Conservation (phyloP, 441 rosid species). For the Raphanus hybrid region DNA sequence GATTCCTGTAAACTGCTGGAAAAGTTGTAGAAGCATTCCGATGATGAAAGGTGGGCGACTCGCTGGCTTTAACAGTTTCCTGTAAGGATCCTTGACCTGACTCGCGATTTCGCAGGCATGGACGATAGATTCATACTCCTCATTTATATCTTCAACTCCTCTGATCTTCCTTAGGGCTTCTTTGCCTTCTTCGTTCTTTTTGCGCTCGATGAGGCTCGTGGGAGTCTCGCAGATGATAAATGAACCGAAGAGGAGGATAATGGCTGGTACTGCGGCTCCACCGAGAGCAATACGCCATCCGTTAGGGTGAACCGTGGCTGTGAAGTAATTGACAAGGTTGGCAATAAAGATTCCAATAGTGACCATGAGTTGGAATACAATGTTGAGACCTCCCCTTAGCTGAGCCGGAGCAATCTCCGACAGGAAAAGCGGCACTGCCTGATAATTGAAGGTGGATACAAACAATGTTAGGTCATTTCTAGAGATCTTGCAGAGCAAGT, state of each 20-base stretch:
- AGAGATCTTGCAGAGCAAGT: not conserved
- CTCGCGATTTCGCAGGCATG: slow-evolving; percentile 54
- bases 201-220: slow-evolving; percentile 62
- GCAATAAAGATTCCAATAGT: slow-evolving; percentile 70
- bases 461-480: not conserved
- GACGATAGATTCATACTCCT: slow-evolving; percentile 50
- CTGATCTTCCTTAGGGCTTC: slow-evolving; percentile 52
- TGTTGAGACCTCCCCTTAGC: slow-evolving; percentile 65
- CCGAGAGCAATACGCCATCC: slow-evolving; percentile 69
- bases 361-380: slow-evolving; percentile 63
- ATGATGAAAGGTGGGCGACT: slow-evolving; percentile 44
- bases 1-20: slow-evolving; percentile 42
- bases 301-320: slow-evolving; percentile 47
- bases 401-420: slow-evolving; percentile 67
- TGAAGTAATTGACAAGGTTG: slow-evolving; percentile 53
- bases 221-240: slow-evolving; percentile 61
- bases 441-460: slow-evolving; percentile 6
- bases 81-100: slow-evolving; percentile 51
- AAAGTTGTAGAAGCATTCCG: slow-evolving; percentile 37
- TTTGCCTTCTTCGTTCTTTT: slow-evolving; percentile 49
- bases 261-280: slow-evolving; percentile 56
- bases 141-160: slow-evolving; percentile 55
- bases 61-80: slow-evolving; percentile 44
- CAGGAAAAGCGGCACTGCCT: slow-evolving; percentile 72
- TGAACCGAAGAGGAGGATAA: slow-evolving; percentile 52